Percentiles rank a stretch among this genome's conserved stretches.
These are phyloP conservation scores for Tuber indicum DNA, from an alignment of 495 filamentous ascomycete species.

Conservation along the genomic window DNA sequence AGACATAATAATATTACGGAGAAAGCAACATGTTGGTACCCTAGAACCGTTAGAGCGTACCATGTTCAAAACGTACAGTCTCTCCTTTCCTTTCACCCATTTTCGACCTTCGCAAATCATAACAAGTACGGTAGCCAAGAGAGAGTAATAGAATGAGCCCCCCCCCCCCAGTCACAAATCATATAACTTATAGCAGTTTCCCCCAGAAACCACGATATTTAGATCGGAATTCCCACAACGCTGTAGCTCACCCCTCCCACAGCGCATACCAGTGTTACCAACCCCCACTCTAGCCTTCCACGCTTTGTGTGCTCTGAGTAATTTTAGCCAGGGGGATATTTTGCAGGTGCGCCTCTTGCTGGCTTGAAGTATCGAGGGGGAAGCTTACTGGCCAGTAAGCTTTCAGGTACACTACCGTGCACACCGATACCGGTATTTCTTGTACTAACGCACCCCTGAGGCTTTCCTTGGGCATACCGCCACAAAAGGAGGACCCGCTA, in stretches of 20 bases:
- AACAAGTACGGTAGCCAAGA: background rate
- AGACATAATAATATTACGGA: background rate
- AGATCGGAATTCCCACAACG: background rate
- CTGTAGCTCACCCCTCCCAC: background rate
- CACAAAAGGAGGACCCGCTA: background rate
- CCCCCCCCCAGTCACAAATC: background rate
- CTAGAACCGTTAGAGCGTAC: background rate
- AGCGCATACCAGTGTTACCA: background rate
- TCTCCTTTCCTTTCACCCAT: background rate
- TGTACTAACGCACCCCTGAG: background rate
- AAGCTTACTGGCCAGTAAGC: background rate
- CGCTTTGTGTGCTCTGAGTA: background rate
- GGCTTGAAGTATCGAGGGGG: background rate
- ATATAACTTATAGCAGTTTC: background rate
- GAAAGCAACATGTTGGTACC: background rate
- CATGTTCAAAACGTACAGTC: background rate
- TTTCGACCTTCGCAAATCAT: background rate
- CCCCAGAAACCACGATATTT: background rate
- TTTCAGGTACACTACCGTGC: background rate
- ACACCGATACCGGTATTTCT: no score
- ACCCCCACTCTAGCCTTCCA: background rate
- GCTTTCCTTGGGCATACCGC: no score
- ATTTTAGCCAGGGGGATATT: background rate
- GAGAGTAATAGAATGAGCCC: background rate
- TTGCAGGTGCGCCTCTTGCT: background rate